Conservation (phyloP, 2,329 filamentous ascomycete species). For the Sphaerostilbella broomeana region DNA sequence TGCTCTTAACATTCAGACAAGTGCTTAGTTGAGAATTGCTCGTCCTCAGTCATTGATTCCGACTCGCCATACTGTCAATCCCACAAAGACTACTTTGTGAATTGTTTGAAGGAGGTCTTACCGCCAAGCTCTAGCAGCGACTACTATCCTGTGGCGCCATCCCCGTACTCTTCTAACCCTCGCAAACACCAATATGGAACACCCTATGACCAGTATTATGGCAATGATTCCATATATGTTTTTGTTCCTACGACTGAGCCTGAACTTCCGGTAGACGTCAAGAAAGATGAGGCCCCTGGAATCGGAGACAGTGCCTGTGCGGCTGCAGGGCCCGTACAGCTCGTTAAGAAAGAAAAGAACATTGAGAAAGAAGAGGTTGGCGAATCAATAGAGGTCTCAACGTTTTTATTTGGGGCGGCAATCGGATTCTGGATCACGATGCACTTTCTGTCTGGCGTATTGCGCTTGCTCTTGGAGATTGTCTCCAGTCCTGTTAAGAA, state of each 20-base stretch:
- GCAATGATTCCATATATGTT: no score
- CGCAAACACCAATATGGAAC: no score
- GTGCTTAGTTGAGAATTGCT: neutral
- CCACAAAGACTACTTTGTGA: neutral
- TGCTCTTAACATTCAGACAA: neutral
- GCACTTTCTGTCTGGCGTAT: neutral
- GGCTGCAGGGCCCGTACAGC: no score
- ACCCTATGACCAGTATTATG: no score
- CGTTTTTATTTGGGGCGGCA: neutral
- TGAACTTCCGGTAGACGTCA: no score
- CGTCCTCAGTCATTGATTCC: neutral
- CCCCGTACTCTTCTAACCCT: neutral
- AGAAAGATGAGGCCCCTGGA: no score
- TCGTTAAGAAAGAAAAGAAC: neutral
- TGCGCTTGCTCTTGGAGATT: neutral
- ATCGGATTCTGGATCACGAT: neutral
- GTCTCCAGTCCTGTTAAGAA: neutral
- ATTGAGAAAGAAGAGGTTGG: neutral
- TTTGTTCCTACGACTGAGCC: no score
- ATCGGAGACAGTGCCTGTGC: no score
- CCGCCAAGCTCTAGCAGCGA: neutral
- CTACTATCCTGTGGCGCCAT: neutral
- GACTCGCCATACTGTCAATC: neutral
- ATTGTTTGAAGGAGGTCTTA: no score
- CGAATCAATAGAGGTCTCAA: neutral